These are phyloP conservation scores for Gonium pectorale DNA, from an alignment of 139 green algal species.

Conservation along the genomic window DNA sequence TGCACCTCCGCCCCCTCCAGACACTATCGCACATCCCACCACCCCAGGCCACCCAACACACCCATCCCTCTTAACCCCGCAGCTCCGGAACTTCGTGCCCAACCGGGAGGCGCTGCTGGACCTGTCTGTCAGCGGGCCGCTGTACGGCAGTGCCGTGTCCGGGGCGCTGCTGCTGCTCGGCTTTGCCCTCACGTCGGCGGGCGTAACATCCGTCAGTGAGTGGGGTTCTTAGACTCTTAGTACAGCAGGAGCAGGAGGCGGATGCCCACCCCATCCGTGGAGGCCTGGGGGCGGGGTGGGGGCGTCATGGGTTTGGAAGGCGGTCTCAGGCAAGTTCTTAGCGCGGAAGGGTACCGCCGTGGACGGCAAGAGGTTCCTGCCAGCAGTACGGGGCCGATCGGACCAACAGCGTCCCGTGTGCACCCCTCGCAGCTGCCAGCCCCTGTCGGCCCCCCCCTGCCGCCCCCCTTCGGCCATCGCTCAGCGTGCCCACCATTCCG, in stretches of 20 bases:
- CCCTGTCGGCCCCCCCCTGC: too few species aligned
- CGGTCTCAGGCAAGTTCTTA: too few species aligned
- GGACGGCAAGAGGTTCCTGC: too few species aligned
- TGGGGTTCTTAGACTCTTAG: too few species aligned
- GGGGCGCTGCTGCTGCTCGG: constrained; percentile 67
- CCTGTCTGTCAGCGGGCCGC: constrained; percentile 62
- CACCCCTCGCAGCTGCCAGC: too few species aligned
- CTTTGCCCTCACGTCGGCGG: constrained; percentile 45
- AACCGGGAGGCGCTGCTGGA: constrained; percentile 60
- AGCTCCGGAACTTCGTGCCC: constrained; percentile 46
- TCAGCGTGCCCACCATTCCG: neutral
- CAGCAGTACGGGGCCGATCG: too few species aligned
- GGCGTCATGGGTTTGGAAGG: too few species aligned
- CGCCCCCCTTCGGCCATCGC: too few species aligned
- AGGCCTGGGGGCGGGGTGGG: too few species aligned
- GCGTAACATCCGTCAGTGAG: constrained; percentile 1
- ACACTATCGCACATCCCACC: too few species aligned
- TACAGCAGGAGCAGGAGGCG: too few species aligned
- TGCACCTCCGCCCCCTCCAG: neutral
- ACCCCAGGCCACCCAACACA: neutral
- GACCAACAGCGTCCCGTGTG: neutral
- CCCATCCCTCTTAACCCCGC: neutral
- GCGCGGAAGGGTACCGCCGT: too few species aligned
- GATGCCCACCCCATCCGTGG: neutral
- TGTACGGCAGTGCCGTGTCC: constrained; percentile 58